Evolutionary conservation across 805 yeast species (phyloP).

Genomic region (Saturnispora hagleri): DNA sequence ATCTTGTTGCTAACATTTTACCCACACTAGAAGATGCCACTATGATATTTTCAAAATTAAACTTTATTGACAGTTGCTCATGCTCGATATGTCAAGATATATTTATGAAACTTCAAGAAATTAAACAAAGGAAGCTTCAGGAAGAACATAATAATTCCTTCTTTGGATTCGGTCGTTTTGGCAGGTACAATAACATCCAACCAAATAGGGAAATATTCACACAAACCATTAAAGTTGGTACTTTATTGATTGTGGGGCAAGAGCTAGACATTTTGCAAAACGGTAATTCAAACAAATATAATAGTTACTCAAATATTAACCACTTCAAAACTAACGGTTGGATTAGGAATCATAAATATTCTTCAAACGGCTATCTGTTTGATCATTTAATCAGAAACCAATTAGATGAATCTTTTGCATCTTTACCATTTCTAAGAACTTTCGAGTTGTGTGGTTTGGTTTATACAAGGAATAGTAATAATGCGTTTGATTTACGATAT

Average conservation of each 20-base stretch:
- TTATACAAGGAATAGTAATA: conserved; percentile 13
- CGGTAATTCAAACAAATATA: conserved; percentile 7
- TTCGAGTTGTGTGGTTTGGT: conserved; percentile 27
- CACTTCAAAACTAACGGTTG: conserved; percentile 13
- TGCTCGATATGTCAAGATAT: conserved; percentile 20
- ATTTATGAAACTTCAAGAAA: conserved; percentile 1
- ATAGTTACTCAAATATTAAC: conserved; percentile 10
- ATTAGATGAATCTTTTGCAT: conserved; percentile 17
- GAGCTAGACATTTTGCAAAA: conserved; percentile 22
- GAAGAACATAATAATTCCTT: conserved; percentile 1
- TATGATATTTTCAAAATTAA: conserved; percentile 22
- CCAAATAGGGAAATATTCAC: conserved; percentile 6
- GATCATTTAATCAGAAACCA: conserved; percentile 24
- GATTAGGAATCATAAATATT: conserved; percentile 10
- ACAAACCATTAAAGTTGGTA: conserved; percentile 26
- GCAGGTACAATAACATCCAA: conserved; percentile 3
- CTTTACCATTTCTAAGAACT: conserved; percentile 16
- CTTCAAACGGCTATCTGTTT: conserved; percentile 19
- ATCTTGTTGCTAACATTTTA: conserved; percentile 22
- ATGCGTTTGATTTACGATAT: conserved; percentile 17
- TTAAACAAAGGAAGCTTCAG: not conserved
- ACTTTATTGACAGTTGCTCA: conserved; percentile 20
- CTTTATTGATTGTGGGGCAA: conserved; percentile 25
- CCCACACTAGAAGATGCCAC: conserved; percentile 24
- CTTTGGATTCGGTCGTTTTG: conserved; percentile 8